Evolutionary conservation across 305 asterid genomes (phyloP).

Genomic region (Solanum chacoense): DNA sequence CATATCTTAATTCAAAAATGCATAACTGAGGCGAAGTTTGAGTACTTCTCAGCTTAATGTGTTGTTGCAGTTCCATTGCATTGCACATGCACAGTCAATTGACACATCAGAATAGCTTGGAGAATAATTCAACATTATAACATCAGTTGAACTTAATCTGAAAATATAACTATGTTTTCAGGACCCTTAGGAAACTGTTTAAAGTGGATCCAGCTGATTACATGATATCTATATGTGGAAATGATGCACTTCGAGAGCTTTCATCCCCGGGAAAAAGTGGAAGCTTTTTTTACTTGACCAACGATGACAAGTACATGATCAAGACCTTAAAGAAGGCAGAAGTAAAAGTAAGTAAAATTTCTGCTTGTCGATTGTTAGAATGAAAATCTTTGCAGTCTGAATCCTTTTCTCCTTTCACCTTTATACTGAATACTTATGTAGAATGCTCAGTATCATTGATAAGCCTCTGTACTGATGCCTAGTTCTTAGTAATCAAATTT

Average conservation of each 20-base stretch:
- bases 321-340: slow-evolving; percentile 90
- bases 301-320: slow-evolving; percentile 89
- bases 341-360: slow-evolving; percentile 66
- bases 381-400: not conserved
- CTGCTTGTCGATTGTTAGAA: not conserved
- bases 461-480: not conserved
- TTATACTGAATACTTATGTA: not conserved
- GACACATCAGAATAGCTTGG: not conserved
- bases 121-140: not conserved
- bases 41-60: not conserved
- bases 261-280: slow-evolving; percentile 99
- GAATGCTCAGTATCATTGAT: not conserved
- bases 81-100: not conserved
- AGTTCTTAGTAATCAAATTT: not conserved
- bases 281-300: slow-evolving; percentile 85
- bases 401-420: not conserved
- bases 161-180: slow-evolving; percentile 19
- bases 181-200: slow-evolving; percentile 74
- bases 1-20: not conserved
- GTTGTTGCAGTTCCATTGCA: not conserved
- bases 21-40: not conserved
- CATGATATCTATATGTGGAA: slow-evolving; percentile 93
- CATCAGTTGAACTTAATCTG: not conserved
- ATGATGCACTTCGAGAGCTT: slow-evolving; percentile 89
- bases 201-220: slow-evolving; percentile 95